Percentiles rank a stretch among this genome's conserved stretches.
phyloP scores from a whole-genome alignment of 1,139 yeast species.

The Blastobotrys apis region DNA sequence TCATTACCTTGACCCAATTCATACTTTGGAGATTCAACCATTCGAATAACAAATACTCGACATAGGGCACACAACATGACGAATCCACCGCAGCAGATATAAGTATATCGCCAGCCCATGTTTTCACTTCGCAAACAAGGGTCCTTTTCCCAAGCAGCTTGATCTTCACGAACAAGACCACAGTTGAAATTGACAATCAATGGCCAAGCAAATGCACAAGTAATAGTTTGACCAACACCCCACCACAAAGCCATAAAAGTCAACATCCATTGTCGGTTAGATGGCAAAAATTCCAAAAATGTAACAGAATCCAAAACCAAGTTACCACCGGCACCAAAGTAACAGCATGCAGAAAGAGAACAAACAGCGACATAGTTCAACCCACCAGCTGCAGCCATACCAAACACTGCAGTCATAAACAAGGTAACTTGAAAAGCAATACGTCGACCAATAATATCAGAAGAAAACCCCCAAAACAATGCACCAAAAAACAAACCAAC shows the following conservation, averaged over 20 bases:
- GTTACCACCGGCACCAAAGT: slow-evolving; percentile 48
- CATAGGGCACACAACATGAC: slow-evolving; percentile 47
- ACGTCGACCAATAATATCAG: slow-evolving; percentile 57
- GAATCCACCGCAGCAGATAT: slow-evolving; percentile 51
- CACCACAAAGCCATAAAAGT: slow-evolving; percentile 58
- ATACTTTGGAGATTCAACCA: slow-evolving; percentile 57
- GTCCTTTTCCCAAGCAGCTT: slow-evolving; percentile 28
- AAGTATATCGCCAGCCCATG: slow-evolving; percentile 60
- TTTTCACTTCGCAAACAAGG: slow-evolving; percentile 46
- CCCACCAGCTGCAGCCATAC: slow-evolving; percentile 53
- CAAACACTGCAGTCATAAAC: slow-evolving; percentile 47
- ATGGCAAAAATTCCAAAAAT: slow-evolving; percentile 55
- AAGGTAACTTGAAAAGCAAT: slow-evolving; percentile 53
- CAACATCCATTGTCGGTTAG: slow-evolving; percentile 49
- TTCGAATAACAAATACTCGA: slow-evolving; percentile 45
- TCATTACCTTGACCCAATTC: slow-evolving; percentile 51
- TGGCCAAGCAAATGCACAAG: slow-evolving; percentile 54
- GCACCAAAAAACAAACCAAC: slow-evolving; percentile 53
- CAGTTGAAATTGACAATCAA: slow-evolving; percentile 50
- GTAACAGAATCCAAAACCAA: slow-evolving; percentile 58
- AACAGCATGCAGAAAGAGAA: slow-evolving; percentile 42
- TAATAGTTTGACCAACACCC: slow-evolving; percentile 60
- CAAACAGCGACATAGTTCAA: slow-evolving; percentile 44
- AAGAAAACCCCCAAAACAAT: slow-evolving; percentile 53
- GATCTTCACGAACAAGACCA: slow-evolving; percentile 20